Evolutionary conservation across 2,329 filamentous ascomycete genomes (phyloP), one percentile per base, ranked within the genome.

Genomic region (Madurella mycetomatis): DNA sequence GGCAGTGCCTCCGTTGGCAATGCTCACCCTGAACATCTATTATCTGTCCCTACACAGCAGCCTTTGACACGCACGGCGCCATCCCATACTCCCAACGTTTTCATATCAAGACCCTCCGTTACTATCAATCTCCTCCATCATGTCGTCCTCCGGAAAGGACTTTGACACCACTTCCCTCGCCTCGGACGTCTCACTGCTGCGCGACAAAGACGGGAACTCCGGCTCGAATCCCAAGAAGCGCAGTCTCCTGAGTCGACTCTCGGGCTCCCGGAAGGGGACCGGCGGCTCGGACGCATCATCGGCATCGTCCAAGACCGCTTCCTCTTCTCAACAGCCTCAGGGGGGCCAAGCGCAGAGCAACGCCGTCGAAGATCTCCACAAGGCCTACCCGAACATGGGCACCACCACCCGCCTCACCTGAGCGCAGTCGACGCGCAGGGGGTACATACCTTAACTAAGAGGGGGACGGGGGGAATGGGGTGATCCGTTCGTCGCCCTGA

Each of bases 171-270:
- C 31, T 16, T 53, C 51, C 5, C 18, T 53, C 5, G 34, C 51
- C 40, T 49, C 51, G 15, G 46, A 41, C 19, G 37, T 45, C 39
- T 41, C 51, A 17, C 31, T 49, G 30, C 41, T 45, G 13, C 30
- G 13, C 18, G 37, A 45, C 11, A 50, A 44, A 30, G 48, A 44
- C 31, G 25, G 30, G 30, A 17, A 45, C 12, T 25, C 41, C n/a
- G 48, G 39, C 17, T 19, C 41, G 30, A 17, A 45, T 12, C 13
- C 41, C n/a, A 49, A 40, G 31, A 49, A 45, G 12, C 25, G 17
- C 15, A 40, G 44, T 13, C 42, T 53, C 16, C 41, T 53, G 32
- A 32, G 46, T 30, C 17, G 31, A 9, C 45, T 48, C 1, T 18
- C 40, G 5, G 15, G 40, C 25, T 49, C 46, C 9, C 40, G 13